Evolutionary conservation across 148 eudicot species (phyloP).

Genomic region (Dysphania ambrosioides): DNA sequence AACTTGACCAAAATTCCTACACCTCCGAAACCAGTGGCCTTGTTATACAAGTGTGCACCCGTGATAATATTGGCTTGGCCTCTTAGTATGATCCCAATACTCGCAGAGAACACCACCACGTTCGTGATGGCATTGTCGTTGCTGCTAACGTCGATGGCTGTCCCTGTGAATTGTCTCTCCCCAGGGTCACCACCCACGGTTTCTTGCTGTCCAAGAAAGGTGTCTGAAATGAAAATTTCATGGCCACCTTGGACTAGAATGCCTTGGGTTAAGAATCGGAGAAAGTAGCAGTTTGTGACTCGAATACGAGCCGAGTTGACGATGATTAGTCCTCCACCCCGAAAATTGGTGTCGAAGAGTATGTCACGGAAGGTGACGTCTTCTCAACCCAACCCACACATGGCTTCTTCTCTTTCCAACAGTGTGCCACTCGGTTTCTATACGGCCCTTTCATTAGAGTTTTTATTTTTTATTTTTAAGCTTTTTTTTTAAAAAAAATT

Average conservation of each 20-base stretch:
- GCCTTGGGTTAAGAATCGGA: constrained; percentile 18
- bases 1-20: constrained; percentile 13
- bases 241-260: constrained; percentile 16
- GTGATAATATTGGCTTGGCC: constrained; percentile 21
- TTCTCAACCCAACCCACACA: background rate
- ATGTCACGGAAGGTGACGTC: constrained; percentile 22
- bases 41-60: constrained; percentile 18
- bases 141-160: constrained; percentile 9
- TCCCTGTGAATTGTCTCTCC: constrained; percentile 7
- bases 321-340: constrained; percentile 12
- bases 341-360: constrained; percentile 15
- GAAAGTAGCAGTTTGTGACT: constrained; percentile 18
- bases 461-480: no score
- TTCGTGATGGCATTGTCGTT: constrained; percentile 20
- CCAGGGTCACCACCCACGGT: constrained; percentile 3
- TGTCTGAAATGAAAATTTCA: constrained; percentile 20
- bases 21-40: constrained; percentile 18
- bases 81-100: constrained; percentile 3
- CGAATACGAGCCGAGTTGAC: constrained; percentile 12
- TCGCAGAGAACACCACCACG: constrained; percentile 8
- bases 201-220: constrained; percentile 22
- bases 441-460: no score
- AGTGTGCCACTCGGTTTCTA: no score
- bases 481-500: no score
- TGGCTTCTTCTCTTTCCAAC: no score